These are phyloP conservation scores for Groenewaldozyma tartarivorans DNA, from an alignment of 805 yeast species.

Conservation along the genomic window DNA sequence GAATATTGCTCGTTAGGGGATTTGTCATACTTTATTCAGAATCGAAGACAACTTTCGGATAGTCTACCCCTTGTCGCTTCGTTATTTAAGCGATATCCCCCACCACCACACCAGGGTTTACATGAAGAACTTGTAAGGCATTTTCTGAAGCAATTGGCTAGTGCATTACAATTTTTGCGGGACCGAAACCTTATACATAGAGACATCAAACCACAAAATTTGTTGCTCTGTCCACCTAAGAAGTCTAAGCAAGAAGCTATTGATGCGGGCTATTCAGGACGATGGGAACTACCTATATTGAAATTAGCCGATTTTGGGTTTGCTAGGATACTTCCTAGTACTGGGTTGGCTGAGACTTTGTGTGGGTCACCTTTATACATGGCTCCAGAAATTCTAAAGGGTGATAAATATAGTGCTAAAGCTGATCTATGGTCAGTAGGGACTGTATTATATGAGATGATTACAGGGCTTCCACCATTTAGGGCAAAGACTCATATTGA, in stretches of 20 bases:
- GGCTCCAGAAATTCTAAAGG: slow-evolving; percentile 96
- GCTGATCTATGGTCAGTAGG: slow-evolving; percentile 99
- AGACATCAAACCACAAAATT: slow-evolving; percentile 90
- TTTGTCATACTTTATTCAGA: slow-evolving; percentile 74
- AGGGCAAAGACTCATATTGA: slow-evolving; percentile 93
- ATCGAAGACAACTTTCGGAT: slow-evolving; percentile 57
- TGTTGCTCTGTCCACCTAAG: slow-evolving; percentile 70
- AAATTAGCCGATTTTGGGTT: slow-evolving; percentile 97
- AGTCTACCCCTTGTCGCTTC: slow-evolving; percentile 73
- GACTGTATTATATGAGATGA: slow-evolving; percentile 91
- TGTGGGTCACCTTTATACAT: slow-evolving; percentile 97
- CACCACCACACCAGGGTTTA: slow-evolving; percentile 65
- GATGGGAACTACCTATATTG: slow-evolving; percentile 81
- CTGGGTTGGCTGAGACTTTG: slow-evolving; percentile 91
- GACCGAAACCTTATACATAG: slow-evolving; percentile 82
- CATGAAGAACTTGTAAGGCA: slow-evolving; percentile 72
- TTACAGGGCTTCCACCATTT: slow-evolving; percentile 94
- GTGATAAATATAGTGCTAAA: slow-evolving; percentile 92
- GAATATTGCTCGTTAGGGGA: slow-evolving; percentile 96
- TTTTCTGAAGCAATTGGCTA: slow-evolving; percentile 76
- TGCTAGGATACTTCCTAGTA: slow-evolving; percentile 86
- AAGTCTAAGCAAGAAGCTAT: slow-evolving; percentile 54
- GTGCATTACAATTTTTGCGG: slow-evolving; percentile 76
- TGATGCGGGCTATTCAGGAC: slow-evolving; percentile 54
- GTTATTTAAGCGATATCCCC: slow-evolving; percentile 72